These are phyloP conservation scores for Mortierella antarctica DNA, from an alignment of 192 early-diverging fungal species.

Conservation along the genomic window DNA sequence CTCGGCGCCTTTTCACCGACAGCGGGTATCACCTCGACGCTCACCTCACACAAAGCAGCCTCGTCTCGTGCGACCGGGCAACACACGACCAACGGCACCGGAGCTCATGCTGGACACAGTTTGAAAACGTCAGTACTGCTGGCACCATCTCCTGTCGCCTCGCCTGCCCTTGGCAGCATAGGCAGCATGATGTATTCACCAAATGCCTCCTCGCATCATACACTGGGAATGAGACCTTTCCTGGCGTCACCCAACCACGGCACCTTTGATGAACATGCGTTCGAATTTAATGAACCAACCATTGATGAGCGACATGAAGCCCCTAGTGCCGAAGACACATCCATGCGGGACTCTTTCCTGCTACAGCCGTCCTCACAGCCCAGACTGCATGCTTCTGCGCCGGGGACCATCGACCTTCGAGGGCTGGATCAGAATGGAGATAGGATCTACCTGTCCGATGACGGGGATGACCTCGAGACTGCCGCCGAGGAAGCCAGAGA, in stretches of 20 bases:
- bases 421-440: slow-evolving; percentile 31
- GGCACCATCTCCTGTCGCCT: slow-evolving; percentile 33
- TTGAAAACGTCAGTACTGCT: slow-evolving; percentile 22
- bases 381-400: not conserved
- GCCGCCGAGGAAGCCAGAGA: slow-evolving; percentile 6
- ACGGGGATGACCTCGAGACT: not conserved
- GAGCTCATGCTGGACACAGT: not conserved
- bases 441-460: not conserved
- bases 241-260: not conserved
- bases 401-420: not conserved
- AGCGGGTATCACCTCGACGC: not conserved
- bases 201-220: not conserved
- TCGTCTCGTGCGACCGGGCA: slow-evolving; percentile 5
- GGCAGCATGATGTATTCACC: slow-evolving; percentile 16
- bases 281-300: not conserved
- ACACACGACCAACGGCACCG: not conserved
- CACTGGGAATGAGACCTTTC: not conserved
- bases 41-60: not conserved
- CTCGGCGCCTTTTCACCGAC: slow-evolving; percentile 27
- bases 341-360: slow-evolving; percentile 12
- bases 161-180: slow-evolving; percentile 15
- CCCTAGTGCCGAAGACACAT: slow-evolving; percentile 4
- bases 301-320: not conserved
- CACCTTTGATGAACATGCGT: not conserved
- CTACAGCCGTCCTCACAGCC: not conserved